Base-by-base conservation (phyloP, 2,329 filamentous ascomycete genomes). In the Ascochyta rabiei region DNA sequence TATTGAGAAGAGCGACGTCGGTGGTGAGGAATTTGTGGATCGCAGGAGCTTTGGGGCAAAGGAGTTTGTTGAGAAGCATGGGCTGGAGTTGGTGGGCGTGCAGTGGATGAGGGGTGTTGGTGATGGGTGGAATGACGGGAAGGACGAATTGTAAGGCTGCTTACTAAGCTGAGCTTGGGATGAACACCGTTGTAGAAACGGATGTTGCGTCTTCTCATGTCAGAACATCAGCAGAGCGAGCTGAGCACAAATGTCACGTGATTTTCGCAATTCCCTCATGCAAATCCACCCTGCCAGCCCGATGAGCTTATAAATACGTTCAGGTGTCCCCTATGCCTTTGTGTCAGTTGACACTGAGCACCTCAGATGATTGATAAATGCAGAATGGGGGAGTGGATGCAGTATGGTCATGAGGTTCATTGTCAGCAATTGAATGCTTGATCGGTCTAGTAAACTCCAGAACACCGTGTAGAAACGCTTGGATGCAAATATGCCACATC, bases 61-160 rank as follows among this genome's bases (percentile, higher is more conserved):
- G 41, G 59, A 70, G 30, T 65, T 63, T 48, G 63, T 64, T 3
- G 58, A 49, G 41, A 68, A 63, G 56, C 42, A 61, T 48, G 68
- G 67, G 2, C 54, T 73, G 56, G 61, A 67, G 52, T 43, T 75
- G 34, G 71, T 73, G 21, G 71, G 69, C 2, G 61, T 72, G 44
- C 70, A 72, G 57, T 75, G 70, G 70, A 73, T 75, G 70, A 64
- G 53, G 56, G 71, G 71, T n/a, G 72, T 69, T 7, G 72, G 72
- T 10, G 70, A 75, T 64, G 71, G 72, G 10, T 75, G 72, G 72
- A 46, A 30, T 42, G 48, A 24, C 3, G 48, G 34, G 2, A 52
- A 44, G 18, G 53, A 56, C 15, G 53, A 52, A 23, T n/a, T 57
- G 37, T 52, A 12, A 34, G 15, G 12, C 15, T 30, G 26, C 43